Percentiles rank a stretch among this genome's conserved stretches.
phyloP scores from a whole-genome alignment of 805 yeast species.

The Candida boidinii region DNA sequence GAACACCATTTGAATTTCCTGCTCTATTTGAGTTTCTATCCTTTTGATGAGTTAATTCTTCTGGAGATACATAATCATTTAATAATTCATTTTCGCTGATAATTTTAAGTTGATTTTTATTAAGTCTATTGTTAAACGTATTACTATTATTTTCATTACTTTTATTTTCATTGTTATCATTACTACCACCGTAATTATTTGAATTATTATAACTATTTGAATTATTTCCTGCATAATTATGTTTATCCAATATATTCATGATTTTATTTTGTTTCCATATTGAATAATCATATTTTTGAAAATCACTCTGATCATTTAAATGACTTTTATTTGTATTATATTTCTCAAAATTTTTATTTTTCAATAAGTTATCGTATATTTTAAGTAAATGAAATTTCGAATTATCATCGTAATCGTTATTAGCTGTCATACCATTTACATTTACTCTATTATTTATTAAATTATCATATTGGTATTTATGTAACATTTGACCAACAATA shows the following conservation, averaged over 20 bases:
- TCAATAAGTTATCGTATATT: constrained; percentile 14
- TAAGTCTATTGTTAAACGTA: not conserved
- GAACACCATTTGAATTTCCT: no score
- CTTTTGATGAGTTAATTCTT: constrained; percentile 6
- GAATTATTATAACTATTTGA: no score
- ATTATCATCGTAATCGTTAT: constrained; percentile 2
- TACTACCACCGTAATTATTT: no score
- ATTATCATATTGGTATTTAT: no score
- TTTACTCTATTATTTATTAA: no score
- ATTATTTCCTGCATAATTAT: no score
- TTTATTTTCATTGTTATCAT: no score
- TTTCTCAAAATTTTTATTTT: not conserved
- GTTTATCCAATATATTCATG: constrained; percentile 9
- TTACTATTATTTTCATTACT: constrained; percentile 5
- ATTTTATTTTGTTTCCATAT: constrained; percentile 19
- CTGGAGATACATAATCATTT: constrained; percentile 10
- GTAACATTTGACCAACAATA: not conserved
- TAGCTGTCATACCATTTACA: not conserved
- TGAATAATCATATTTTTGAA: constrained; percentile 18
- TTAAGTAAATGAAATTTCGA: constrained; percentile 14
- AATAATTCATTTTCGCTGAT: constrained; percentile 15
- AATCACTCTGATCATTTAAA: constrained; percentile 18
- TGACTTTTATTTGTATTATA: no score
- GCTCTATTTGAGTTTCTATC: no score
- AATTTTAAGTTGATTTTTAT: constrained; percentile 8